Evolutionary conservation across 2,329 filamentous ascomycete species (phyloP).

Genomic region (Polytolypa hystricis): DNA sequence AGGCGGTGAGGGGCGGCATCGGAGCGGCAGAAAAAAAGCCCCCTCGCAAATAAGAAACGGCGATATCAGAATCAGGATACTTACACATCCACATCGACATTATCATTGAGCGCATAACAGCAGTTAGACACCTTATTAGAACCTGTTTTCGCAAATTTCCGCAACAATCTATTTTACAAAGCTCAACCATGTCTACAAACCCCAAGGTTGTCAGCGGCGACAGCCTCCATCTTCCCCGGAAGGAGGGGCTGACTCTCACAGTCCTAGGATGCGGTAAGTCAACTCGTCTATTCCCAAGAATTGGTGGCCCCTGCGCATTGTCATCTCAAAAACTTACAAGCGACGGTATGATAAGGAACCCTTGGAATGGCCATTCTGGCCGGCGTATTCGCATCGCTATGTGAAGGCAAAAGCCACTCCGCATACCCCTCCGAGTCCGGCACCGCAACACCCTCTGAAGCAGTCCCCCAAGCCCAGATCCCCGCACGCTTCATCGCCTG

Average conservation of each 20-base stretch:
- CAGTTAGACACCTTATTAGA: too few relatives aligned
- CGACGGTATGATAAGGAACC: conserved; percentile 45
- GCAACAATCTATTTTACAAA: too few relatives aligned
- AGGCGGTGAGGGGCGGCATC: background rate
- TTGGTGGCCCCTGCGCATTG: background rate
- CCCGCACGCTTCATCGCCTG: conserved; percentile 73
- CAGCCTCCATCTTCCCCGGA: conserved; percentile 23
- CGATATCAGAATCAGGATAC: conserved; percentile 70
- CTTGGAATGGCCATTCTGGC: conserved; percentile 78
- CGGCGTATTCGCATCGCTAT: conserved; percentile 64
- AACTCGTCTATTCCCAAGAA: conserved; percentile 57
- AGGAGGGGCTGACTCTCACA: conserved; percentile 51
- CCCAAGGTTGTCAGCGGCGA: conserved; percentile 7
- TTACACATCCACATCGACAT: too few relatives aligned
- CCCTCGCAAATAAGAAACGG: conserved; percentile 33
- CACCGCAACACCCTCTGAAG: conserved; percentile 25
- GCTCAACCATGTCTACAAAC: conserved; percentile 1
- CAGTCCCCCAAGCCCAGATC: conserved; percentile 43
- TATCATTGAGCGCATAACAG: too few relatives aligned
- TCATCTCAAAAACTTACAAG: conserved; percentile 4
- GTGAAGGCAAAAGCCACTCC: conserved; percentile 35
- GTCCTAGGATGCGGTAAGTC: conserved; percentile 69
- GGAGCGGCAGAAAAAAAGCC: conserved; percentile 1
- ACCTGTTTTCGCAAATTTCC: too few relatives aligned
- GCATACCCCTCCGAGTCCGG: conserved; percentile 26